phyloP scores from a whole-genome alignment of 495 filamentous ascomycete genomes.

The Melanomma pulvis-pyrius region DNA sequence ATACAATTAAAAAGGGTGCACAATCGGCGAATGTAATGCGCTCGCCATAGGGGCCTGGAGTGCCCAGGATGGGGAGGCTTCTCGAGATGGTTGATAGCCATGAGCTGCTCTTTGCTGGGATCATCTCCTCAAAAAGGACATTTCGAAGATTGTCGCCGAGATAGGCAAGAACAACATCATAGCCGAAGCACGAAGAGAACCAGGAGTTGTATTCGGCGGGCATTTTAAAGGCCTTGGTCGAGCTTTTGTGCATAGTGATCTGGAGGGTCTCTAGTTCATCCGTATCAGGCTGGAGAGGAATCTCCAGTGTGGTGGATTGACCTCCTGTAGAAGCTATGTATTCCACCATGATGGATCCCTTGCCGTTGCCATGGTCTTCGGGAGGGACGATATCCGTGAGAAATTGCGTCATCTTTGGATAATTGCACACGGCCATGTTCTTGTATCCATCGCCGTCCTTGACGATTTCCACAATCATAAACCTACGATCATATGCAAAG shows the following conservation, averaged over 20 bases:
- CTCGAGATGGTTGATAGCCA: slow-evolving; percentile 55
- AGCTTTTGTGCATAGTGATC: slow-evolving; percentile 65
- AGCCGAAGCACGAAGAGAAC: slow-evolving; percentile 75
- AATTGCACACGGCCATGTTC: slow-evolving; percentile 69
- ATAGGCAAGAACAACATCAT: slow-evolving; percentile 66
- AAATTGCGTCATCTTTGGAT: slow-evolving; percentile 71
- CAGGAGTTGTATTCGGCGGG: slow-evolving; percentile 65
- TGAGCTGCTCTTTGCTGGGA: slow-evolving; percentile 46
- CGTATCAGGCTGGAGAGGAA: slow-evolving; percentile 64
- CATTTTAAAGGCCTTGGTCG: slow-evolving; percentile 70
- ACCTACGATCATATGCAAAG: slow-evolving; percentile 68
- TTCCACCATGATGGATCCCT: slow-evolving; percentile 58
- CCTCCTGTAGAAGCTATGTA: slow-evolving; percentile 49
- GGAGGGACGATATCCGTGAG: slow-evolving; percentile 56
- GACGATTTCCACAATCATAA: slow-evolving; percentile 29
- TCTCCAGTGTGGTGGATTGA: slow-evolving; percentile 48
- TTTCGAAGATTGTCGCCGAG: slow-evolving; percentile 64
- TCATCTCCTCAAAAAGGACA: slow-evolving; percentile 58
- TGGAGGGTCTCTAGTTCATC: slow-evolving; percentile 54
- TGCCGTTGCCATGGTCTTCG: slow-evolving; percentile 28
- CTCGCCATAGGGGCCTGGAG: slow-evolving; percentile 19
- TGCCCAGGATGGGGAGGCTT: slow-evolving; percentile 43
- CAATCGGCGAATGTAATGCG: slow-evolving; percentile 78
- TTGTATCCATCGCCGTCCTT: slow-evolving; percentile 29
- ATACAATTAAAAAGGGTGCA: slow-evolving; percentile 75